Conservation (phyloP, 2,329 filamentous ascomycete genomes). For the Aspergillus sp. region DNA sequence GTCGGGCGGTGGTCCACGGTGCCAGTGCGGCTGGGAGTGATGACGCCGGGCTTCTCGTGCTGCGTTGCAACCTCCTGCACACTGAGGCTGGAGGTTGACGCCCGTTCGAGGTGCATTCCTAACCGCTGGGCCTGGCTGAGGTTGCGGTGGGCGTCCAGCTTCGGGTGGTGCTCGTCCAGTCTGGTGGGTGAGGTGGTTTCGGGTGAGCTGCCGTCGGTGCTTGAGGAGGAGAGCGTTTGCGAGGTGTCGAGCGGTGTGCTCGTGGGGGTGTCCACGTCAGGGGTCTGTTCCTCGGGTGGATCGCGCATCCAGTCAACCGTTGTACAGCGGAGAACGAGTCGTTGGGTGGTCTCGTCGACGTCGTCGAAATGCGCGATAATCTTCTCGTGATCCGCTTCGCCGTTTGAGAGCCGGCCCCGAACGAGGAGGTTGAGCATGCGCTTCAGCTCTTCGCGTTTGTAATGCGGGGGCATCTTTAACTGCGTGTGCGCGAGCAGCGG, state of each 20-base stretch:
- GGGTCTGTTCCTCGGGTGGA: background rate
- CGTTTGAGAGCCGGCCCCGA: conserved; percentile 67
- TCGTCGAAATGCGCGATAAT: conserved; percentile 49
- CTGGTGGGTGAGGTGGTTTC: conserved; percentile 49
- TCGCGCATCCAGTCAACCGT: conserved; percentile 48
- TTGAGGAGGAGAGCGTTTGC: conserved; percentile 35
- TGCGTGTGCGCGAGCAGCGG: conserved; percentile 90
- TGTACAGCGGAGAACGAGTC: conserved; percentile 47
- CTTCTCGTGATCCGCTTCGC: conserved; percentile 42
- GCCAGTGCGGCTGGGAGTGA: conserved; percentile 69
- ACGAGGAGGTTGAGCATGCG: conserved; percentile 72
- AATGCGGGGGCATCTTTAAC: conserved; percentile 79
- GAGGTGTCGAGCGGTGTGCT: conserved; percentile 30
- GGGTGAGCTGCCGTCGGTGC: conserved; percentile 32
- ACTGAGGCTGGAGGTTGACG: conserved; percentile 71
- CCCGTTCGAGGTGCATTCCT: conserved; percentile 69
- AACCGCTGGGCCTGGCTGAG: conserved; percentile 39
- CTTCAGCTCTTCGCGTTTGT: conserved; percentile 84
- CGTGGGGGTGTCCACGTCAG: background rate
- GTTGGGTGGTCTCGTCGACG: conserved; percentile 49
- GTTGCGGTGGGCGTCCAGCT: conserved; percentile 10
- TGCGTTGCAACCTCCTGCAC: conserved; percentile 76
- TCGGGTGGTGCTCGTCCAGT: background rate
- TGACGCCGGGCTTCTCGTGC: conserved; percentile 77
- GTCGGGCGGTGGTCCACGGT: conserved; percentile 12